phyloP scores from a whole-genome alignment of 352 stramenopile species.

The Globisporangium yorkense region DNA sequence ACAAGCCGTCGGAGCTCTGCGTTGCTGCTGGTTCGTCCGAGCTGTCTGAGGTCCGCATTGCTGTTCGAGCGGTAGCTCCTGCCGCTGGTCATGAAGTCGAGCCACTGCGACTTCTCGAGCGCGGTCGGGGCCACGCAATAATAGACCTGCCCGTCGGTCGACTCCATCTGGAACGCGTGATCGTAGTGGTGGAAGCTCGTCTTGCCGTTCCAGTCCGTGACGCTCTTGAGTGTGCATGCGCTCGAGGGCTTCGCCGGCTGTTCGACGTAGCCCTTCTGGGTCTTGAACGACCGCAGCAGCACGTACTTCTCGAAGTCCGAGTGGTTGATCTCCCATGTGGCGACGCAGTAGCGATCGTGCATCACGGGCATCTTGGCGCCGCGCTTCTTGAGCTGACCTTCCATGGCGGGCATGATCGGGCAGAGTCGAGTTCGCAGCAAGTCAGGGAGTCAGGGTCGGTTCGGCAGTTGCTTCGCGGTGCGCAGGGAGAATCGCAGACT shows the following conservation, averaged over 20 bases:
- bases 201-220: slow-evolving; percentile 74
- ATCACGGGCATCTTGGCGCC: slow-evolving; percentile 68
- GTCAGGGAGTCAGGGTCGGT: not conserved
- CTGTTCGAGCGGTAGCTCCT: slow-evolving; percentile 13
- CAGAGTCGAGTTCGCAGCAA: not conserved
- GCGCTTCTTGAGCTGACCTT: slow-evolving; percentile 72
- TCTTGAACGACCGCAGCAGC: slow-evolving; percentile 74
- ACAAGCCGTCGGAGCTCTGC: not conserved
- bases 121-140: slow-evolving; percentile 51
- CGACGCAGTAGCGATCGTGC: slow-evolving; percentile 80
- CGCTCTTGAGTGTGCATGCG: slow-evolving; percentile 58
- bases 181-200: slow-evolving; percentile 70
- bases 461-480: not conserved
- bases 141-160: slow-evolving; percentile 62
- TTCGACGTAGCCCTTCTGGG: slow-evolving; percentile 28
- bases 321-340: slow-evolving; percentile 47
- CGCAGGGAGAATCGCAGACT: not conserved
- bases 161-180: slow-evolving; percentile 70
- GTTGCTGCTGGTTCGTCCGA: slow-evolving; percentile 1
- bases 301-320: slow-evolving; percentile 34
- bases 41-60: not conserved
- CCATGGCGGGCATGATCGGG: slow-evolving; percentile 22
- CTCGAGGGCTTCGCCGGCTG: slow-evolving; percentile 43
- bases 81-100: slow-evolving; percentile 43
- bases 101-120: slow-evolving; percentile 54